phyloP scores from a whole-genome alignment of 169 alveolate genomes.

The Eimeria falciformis region DNA sequence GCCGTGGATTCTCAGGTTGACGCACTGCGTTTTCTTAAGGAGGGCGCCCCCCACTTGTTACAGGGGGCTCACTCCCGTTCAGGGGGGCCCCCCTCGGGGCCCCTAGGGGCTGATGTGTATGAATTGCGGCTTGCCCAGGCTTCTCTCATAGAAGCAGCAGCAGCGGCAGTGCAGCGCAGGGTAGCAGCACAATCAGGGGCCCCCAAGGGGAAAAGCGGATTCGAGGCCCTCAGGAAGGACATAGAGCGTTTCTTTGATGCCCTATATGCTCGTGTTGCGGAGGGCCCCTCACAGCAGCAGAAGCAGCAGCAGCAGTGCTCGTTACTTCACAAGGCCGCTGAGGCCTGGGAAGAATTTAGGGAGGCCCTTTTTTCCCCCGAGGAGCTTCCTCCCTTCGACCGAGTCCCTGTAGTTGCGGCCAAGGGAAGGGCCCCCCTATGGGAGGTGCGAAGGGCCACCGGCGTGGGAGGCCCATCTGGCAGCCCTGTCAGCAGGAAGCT shows the following conservation, averaged over 20 bases:
- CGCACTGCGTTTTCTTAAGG: conserved; percentile 8
- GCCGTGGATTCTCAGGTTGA: conserved; percentile 19
- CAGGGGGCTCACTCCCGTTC: not conserved
- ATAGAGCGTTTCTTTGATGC: not conserved
- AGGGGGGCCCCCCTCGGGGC: conserved; percentile 27
- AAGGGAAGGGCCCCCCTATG: not conserved
- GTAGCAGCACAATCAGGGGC: conserved; percentile 38
- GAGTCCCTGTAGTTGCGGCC: not conserved
- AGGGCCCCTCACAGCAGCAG: not conserved
- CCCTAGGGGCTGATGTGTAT: not conserved
- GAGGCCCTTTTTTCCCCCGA: not conserved
- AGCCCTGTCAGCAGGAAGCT: not conserved
- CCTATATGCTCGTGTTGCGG: conserved; percentile 27
- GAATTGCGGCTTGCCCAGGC: conserved; percentile 22
- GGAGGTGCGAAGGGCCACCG: conserved; percentile 5
- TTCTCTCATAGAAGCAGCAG: conserved; percentile 18
- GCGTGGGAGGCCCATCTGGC: conserved; percentile 1
- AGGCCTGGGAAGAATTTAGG: conserved; percentile 19
- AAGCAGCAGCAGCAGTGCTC: conserved; percentile 37
- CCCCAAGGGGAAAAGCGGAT: not conserved
- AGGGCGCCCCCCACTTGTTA: conserved; percentile 31
- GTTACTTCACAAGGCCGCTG: not conserved
- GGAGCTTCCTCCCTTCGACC: not conserved
- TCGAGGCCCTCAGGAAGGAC: not conserved
- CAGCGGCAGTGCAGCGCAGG: conserved; percentile 47